These are phyloP conservation scores for Xylaria arbuscula DNA, from an alignment of 2,329 filamentous ascomycete species.

Conservation along the genomic window DNA sequence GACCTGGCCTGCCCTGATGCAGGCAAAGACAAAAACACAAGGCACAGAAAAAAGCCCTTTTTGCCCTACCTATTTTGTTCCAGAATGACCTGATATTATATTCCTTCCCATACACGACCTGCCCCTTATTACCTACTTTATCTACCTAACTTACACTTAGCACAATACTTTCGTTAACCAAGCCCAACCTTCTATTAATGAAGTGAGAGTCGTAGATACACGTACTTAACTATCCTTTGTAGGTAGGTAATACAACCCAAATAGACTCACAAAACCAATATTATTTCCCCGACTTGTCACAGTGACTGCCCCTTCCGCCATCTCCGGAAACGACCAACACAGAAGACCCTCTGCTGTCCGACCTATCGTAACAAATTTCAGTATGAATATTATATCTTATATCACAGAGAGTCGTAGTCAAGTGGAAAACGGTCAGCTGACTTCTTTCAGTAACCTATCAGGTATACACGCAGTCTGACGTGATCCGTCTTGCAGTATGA, in stretches of 20 bases:
- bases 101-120: neutral
- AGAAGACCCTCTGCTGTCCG: constrained; percentile 10
- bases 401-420: neutral
- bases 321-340: constrained; percentile 4
- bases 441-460: constrained; percentile 25
- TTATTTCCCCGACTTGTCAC: neutral
- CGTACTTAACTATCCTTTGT: neutral
- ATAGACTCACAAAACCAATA: neutral
- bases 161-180: neutral
- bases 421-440: constrained; percentile 22
- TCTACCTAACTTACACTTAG: neutral
- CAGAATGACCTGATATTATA: constrained; percentile 34
- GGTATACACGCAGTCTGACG: neutral
- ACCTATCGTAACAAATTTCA: constrained; percentile 19
- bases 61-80: constrained; percentile 29
- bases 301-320: constrained; percentile 3
- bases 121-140: too few relatives aligned
- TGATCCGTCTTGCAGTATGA: too few relatives aligned
- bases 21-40: neutral
- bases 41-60: constrained; percentile 10
- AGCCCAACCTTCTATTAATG: neutral
- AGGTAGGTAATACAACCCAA: neutral
- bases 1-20: constrained; percentile 26
- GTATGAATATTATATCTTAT: too few relatives aligned
- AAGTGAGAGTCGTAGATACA: neutral